Percentiles rank a stretch among this genome's conserved stretches.
These are phyloP conservation scores for Cucumis hystrix DNA, from an alignment of 306 rosid species.

Conservation along the genomic window DNA sequence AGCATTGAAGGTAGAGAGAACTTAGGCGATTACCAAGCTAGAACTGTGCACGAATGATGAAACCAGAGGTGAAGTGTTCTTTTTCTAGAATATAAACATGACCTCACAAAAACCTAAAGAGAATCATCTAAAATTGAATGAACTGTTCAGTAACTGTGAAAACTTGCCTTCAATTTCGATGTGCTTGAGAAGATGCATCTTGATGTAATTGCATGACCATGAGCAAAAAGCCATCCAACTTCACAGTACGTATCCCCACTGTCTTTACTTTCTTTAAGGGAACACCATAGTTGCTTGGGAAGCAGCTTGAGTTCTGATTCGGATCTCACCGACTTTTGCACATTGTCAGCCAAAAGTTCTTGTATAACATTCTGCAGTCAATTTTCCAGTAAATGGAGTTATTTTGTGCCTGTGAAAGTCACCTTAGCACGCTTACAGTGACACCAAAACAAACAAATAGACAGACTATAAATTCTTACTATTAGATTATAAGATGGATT, in stretches of 20 bases:
- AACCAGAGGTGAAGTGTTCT: not conserved
- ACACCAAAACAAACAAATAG: not conserved
- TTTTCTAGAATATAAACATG: not conserved
- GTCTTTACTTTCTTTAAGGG: constrained; percentile 33
- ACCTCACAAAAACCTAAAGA: not conserved
- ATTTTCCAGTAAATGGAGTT: not conserved
- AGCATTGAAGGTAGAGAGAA: not conserved
- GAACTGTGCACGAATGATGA: not conserved
- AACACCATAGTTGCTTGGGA: constrained; percentile 92
- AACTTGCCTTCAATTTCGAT: constrained; percentile 59
- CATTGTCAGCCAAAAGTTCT: constrained; percentile 27
- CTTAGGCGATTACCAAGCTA: not conserved
- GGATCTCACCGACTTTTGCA: constrained; percentile 34
- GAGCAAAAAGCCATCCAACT: constrained; percentile 84
- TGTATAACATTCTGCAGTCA: constrained; percentile 27
- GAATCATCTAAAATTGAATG: not conserved
- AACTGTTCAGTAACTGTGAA: not conserved
- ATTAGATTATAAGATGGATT: not conserved
- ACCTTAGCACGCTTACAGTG: not conserved
- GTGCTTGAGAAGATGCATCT: constrained; percentile 59
- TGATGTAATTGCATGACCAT: constrained; percentile 60
- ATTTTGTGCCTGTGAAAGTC: not conserved
- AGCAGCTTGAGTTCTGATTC: constrained; percentile 46
- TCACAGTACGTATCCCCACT: constrained; percentile 43
- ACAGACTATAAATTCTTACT: not conserved